Evolutionary conservation across 1,284 basidiomycete genomes (phyloP).

Genomic region (Leccinum angustisporum): DNA sequence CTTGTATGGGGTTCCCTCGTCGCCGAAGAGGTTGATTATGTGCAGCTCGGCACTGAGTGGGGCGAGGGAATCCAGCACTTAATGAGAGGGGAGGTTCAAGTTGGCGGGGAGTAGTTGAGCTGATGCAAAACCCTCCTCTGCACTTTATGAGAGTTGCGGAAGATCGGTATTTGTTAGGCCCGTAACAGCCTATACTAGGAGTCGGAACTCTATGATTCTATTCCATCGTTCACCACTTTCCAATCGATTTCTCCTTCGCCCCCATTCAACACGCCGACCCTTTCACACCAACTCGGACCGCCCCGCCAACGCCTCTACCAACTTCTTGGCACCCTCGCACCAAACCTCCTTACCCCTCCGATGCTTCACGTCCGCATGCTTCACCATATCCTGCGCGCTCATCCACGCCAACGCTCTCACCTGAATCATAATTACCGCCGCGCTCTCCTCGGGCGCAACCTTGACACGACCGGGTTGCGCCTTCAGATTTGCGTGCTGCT

Average conservation of each 20-base stretch:
- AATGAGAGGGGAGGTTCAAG: no score
- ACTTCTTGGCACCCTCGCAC: slow-evolving; percentile 74
- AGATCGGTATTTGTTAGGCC: no score
- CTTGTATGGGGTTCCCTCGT: no score
- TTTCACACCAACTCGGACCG: slow-evolving; percentile 48
- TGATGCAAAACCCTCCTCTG: no score
- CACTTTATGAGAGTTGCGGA: no score
- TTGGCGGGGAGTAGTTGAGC: no score
- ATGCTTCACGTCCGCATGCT: slow-evolving; percentile 88
- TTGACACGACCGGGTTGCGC: slow-evolving; percentile 49
- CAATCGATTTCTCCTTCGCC: not conserved
- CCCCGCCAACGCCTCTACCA: slow-evolving; percentile 74
- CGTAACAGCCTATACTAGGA: no score
- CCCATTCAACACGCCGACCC: not conserved
- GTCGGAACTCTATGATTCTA: no score
- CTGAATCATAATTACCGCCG: slow-evolving; percentile 91
- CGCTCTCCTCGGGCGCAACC: slow-evolving; percentile 62
- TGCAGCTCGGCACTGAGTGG: no score
- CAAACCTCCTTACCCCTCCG: slow-evolving; percentile 79
- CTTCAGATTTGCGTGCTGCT: slow-evolving; percentile 60
- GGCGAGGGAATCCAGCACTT: no score
- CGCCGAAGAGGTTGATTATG: no score
- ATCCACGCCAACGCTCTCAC: slow-evolving; percentile 80
- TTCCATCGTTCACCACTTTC: no score
- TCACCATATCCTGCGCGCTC: slow-evolving; percentile 79